Percentiles rank a stretch among this genome's conserved stretches.
These are phyloP conservation scores for Golubevia pallescens DNA, from an alignment of 1,284 basidiomycete species.

Conservation along the genomic window DNA sequence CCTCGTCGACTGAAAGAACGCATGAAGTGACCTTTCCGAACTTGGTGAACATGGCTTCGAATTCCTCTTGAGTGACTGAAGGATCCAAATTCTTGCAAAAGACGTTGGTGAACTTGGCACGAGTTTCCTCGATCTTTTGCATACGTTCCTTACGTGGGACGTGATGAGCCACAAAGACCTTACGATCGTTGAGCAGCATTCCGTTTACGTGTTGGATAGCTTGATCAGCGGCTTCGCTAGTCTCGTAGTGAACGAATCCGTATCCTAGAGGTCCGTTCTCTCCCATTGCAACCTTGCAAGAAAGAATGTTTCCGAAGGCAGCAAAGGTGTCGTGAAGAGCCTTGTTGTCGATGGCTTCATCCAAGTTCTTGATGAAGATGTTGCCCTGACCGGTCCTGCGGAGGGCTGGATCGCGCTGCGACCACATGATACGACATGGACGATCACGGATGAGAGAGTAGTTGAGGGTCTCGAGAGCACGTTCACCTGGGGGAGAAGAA, in stretches of 20 bases:
- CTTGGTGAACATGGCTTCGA: constrained; percentile 79
- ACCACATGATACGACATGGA: constrained; percentile 99
- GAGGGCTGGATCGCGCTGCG: constrained; percentile 97
- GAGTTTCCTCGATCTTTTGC: constrained; percentile 95
- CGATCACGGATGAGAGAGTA: constrained; percentile 98
- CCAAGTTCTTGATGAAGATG: constrained; percentile 99
- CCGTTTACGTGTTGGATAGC: constrained; percentile 98
- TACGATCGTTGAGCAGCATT: constrained; percentile 91
- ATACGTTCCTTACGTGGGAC: constrained; percentile 86
- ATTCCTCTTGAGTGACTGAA: constrained; percentile 84
- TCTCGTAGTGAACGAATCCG: constrained; percentile 99
- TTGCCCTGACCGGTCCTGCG: constrained; percentile 99
- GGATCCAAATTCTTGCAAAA: constrained; percentile 96
- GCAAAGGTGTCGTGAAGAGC: constrained; percentile 99
- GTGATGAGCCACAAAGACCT: constrained; percentile 94
- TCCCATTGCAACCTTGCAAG: constrained; percentile 87
- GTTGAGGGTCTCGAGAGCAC: constrained; percentile 98
- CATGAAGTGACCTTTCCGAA: constrained; percentile 90
- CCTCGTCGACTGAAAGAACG: constrained; percentile 76
- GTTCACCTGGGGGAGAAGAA: constrained; percentile 73
- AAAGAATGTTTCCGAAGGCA: constrained; percentile 97
- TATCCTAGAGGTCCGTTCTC: constrained; percentile 69
- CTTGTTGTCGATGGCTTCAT: constrained; percentile 99
- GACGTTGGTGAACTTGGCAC: constrained; percentile 95
- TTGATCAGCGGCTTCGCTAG: constrained; percentile 86